phyloP scores from a whole-genome alignment of 2,329 filamentous ascomycete species.

The Pseudogymnoascus sp. region DNA sequence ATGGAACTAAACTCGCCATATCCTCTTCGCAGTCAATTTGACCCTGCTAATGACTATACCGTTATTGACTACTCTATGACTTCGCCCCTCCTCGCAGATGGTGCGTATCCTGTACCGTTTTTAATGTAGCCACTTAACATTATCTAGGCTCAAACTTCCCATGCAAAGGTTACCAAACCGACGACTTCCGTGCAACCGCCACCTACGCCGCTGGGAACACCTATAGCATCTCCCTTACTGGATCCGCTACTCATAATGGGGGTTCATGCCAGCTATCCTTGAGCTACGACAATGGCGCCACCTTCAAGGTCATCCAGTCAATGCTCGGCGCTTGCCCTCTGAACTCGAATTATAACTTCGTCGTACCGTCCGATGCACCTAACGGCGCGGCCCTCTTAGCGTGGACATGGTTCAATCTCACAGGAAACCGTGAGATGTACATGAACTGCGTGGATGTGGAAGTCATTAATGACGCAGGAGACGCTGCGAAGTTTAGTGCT shows the following conservation, averaged over 20 bases:
- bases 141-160: constrained; percentile 4
- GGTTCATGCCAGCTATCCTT: constrained; percentile 55
- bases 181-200: background rate
- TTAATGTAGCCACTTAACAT: background rate
- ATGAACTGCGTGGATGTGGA: constrained; percentile 56
- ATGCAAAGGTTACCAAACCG: background rate
- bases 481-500: constrained; percentile 29
- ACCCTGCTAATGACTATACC: background rate
- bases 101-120: background rate
- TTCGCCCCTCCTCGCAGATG: constrained; percentile 3
- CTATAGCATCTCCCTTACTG: constrained; percentile 22
- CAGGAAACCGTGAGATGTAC: constrained; percentile 60
- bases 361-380: constrained; percentile 23
- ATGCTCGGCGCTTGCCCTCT: constrained; percentile 54
- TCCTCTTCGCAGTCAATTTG: background rate
- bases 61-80: background rate
- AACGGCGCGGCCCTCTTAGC: constrained; percentile 22
- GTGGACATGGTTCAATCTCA: constrained; percentile 50
- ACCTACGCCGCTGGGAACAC: background rate
- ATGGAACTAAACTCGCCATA: background rate
- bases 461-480: constrained; percentile 14
- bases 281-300: constrained; percentile 50
- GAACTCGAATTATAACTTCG: constrained; percentile 30
- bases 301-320: constrained; percentile 54
- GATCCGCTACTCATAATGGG: constrained; percentile 43